A percentile compares a stretch with the other conserved stretches of the same genome.
Evolutionary conservation across 495 filamentous ascomycete species (phyloP).

Genomic region (Daldinia loculata): DNA sequence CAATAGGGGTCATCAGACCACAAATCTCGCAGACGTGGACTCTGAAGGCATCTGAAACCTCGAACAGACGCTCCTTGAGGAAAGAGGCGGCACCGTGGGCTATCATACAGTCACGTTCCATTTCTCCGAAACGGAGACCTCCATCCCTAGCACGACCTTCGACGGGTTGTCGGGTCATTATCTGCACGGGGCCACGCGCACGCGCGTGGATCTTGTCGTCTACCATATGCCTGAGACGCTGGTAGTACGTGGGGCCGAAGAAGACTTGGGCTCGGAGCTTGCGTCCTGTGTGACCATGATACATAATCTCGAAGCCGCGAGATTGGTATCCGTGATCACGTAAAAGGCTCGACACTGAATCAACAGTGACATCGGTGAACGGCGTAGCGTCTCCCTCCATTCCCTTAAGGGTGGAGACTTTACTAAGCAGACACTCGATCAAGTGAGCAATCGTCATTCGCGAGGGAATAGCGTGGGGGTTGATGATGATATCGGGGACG

Average conservation of each 20-base stretch:
- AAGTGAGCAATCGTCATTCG: constrained; percentile 99
- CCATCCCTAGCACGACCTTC: constrained; percentile 97
- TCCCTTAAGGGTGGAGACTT: constrained; percentile 88
- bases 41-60: constrained; percentile 96
- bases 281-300: constrained; percentile 93
- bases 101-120: constrained; percentile 99
- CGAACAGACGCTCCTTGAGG: constrained; percentile 96
- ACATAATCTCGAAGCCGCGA: constrained; percentile 98
- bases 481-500: constrained; percentile 96
- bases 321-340: constrained; percentile 93
- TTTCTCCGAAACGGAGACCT: constrained; percentile 99
- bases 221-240: constrained; percentile 98
- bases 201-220: constrained; percentile 99
- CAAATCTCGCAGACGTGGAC: constrained; percentile 99
- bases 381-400: constrained; percentile 97
- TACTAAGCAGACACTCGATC: constrained; percentile 97
- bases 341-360: constrained; percentile 89
- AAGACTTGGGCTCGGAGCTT: constrained; percentile 96
- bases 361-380: constrained; percentile 97
- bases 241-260: constrained; percentile 98
- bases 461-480: constrained; percentile 98
- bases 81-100: constrained; percentile 95
- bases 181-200: constrained; percentile 94
- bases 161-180: constrained; percentile 96
- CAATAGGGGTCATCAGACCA: constrained; percentile 97